Base-by-base conservation (phyloP, 768 basidiomycete species). In the Cystofilobasidium capitatum region DNA sequence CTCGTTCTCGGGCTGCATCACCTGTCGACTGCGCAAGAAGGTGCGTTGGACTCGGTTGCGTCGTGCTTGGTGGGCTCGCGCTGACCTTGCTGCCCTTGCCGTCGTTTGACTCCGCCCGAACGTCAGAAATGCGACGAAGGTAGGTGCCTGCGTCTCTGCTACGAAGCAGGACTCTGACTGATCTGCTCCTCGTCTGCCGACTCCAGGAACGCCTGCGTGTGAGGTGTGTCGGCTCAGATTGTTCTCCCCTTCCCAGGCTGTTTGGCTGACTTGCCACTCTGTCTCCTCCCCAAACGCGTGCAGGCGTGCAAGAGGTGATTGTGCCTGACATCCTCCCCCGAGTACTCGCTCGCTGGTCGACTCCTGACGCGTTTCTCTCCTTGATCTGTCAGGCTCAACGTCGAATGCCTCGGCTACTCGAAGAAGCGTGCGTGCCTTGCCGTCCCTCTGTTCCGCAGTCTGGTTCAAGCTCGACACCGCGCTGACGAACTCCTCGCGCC, bases 111-210 rank as follows among this genome's bases (percentile, higher is more conserved):
- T 8, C 24, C 22, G 13, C 45, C 44, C 24, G 44, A n/a, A 17
- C 51, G 2, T 33, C 51, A 55, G 51, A 55, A 55, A 33, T 55
- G 51, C 29, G 51, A 55, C 51, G 29, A 55, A 17, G 29, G 51
- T 55, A n/a, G n/a, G n/a, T n/a, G n/a, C n/a, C n/a, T n/a, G 51
- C 26, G 51, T 17, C 40, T 42, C 10, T 20, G 40, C 40, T 20
- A 10, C 40, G 40, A 42, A 20, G 10, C 10, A 10, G 40, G 40
- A 42, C 40, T 10, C 40, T 42, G 10, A 20, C 40, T 42, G 40
- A 42, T 42, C 10, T 10, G 40, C 40, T 10, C 40, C 40, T 42
- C 20, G 40, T 20, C 20, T 49, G 12, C 16, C 29, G 17, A 3
- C 49, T 49, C 20, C 31, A 55, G 51, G 29, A 16, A 4, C 2